Evolutionary conservation across 805 yeast genomes (phyloP).

Genomic region (Blastobotrys parvus): DNA sequence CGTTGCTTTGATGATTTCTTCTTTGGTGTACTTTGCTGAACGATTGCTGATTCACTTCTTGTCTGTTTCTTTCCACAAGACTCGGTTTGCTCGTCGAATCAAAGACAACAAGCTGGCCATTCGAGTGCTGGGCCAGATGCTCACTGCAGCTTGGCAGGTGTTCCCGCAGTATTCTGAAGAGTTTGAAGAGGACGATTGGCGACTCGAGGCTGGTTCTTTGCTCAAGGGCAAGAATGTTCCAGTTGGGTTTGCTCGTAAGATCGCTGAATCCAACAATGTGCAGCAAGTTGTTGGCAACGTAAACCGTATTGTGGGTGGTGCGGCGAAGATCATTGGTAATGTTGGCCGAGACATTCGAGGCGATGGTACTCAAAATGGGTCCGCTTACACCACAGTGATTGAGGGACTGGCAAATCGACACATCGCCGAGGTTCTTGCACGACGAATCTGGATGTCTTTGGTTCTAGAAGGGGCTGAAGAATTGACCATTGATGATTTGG

Average conservation of each 20-base stretch:
- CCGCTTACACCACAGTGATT: constrained; percentile 23
- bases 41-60: constrained; percentile 30
- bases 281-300: constrained; percentile 21
- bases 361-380: constrained; percentile 1
- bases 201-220: constrained; percentile 21
- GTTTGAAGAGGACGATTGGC: constrained; percentile 30
- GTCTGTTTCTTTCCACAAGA: constrained; percentile 33
- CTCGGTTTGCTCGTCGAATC: constrained; percentile 32
- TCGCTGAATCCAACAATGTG: constrained; percentile 15
- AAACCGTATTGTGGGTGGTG: constrained; percentile 21
- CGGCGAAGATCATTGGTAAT: constrained; percentile 21
- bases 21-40: constrained; percentile 30
- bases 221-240: constrained; percentile 8
- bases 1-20: constrained; percentile 30
- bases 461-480: constrained; percentile 31
- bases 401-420: constrained; percentile 25
- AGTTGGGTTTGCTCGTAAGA: constrained; percentile 9
- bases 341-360: constrained; percentile 20
- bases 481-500: constrained; percentile 27
- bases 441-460: constrained; percentile 34
- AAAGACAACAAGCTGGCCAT: constrained; percentile 28
- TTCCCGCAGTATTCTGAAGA: constrained; percentile 30
- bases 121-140: constrained; percentile 23
- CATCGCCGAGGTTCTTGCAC: constrained; percentile 26
- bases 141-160: constrained; percentile 26